Evolutionary conservation across 2,329 filamentous ascomycete genomes (phyloP).

Genomic region (Emmonsiellopsis sp.): DNA sequence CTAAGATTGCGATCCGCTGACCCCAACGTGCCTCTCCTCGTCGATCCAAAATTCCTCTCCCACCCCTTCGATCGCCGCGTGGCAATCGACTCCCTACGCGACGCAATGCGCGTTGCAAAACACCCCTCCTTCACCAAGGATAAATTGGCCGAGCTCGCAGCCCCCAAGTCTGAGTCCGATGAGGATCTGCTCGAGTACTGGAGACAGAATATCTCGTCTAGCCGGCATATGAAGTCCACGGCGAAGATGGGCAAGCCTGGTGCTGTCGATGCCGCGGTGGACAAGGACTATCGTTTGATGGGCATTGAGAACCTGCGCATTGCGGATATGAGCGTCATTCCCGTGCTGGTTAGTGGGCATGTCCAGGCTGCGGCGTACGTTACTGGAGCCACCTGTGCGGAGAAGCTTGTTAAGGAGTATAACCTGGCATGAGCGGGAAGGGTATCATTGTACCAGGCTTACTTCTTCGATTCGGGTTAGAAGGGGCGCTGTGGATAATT

Average conservation of each 20-base stretch:
- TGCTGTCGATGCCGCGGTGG: constrained; percentile 39
- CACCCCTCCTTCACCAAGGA: constrained; percentile 38
- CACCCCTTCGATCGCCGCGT: constrained; percentile 46
- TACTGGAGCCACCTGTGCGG: constrained; percentile 42
- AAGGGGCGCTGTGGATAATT: too few relatives aligned
- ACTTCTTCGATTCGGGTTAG: not conserved
- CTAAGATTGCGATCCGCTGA: constrained; percentile 46
- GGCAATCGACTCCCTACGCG: constrained; percentile 41
- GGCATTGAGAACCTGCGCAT: constrained; percentile 31
- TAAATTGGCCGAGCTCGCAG: constrained; percentile 32
- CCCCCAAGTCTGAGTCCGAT: constrained; percentile 40
- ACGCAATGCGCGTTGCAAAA: constrained; percentile 33
- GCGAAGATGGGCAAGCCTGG: constrained; percentile 45
- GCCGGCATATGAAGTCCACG: constrained; percentile 50
- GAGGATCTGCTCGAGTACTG: constrained; percentile 45
- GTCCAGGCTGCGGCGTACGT: constrained; percentile 46
- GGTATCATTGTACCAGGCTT: not conserved
- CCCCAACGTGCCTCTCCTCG: constrained; percentile 40
- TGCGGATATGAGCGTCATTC: constrained; percentile 35
- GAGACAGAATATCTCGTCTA: constrained; percentile 35
- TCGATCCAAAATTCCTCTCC: constrained; percentile 45
- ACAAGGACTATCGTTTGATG: constrained; percentile 31
- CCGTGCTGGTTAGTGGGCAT: constrained; percentile 39
- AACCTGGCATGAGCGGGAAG: constrained; percentile 16
- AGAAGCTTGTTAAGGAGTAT: constrained; percentile 42